phyloP scores from a whole-genome alignment of 441 rosid species.

The Flueggea neowawraea region DNA sequence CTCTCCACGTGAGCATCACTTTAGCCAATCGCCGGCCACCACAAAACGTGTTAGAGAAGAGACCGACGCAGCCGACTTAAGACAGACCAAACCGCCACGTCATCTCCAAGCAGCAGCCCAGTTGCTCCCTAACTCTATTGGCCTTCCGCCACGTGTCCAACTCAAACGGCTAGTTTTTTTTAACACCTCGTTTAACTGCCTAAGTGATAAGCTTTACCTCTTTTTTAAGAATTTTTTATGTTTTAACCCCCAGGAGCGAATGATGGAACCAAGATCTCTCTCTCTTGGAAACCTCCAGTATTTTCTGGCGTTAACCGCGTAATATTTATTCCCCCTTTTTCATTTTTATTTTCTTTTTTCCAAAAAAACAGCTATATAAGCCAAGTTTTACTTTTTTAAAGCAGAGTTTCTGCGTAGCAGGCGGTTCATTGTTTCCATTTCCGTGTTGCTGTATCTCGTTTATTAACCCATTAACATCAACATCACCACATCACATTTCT shows the following conservation, averaged over 20 bases:
- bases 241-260: not conserved
- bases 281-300: constrained; percentile 22
- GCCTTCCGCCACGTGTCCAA: constrained; percentile 29
- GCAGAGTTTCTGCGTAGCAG: too few relatives aligned
- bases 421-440: not conserved
- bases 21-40: too few relatives aligned
- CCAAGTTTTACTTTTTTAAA: too few relatives aligned
- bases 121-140: constrained; percentile 20
- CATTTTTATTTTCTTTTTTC: not conserved
- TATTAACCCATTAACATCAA: constrained; percentile 1
- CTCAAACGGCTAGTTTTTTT: constrained; percentile 56
- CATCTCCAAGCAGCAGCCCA: constrained; percentile 14
- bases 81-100: constrained; percentile 44
- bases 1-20: constrained; percentile 3
- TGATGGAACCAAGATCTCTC: not conserved
- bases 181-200: constrained; percentile 34
- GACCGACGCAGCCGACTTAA: not conserved
- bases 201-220: constrained; percentile 8
- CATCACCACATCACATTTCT: constrained; percentile 2
- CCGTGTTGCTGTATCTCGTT: not conserved
- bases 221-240: too few relatives aligned
- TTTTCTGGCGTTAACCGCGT: constrained; percentile 21
- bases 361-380: not conserved
- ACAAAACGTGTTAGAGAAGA: not conserved
- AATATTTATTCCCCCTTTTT: constrained; percentile 1